Evolutionary conservation across 176 grass and related monocot species (phyloP).

Genomic region (Oryza australiensis): DNA sequence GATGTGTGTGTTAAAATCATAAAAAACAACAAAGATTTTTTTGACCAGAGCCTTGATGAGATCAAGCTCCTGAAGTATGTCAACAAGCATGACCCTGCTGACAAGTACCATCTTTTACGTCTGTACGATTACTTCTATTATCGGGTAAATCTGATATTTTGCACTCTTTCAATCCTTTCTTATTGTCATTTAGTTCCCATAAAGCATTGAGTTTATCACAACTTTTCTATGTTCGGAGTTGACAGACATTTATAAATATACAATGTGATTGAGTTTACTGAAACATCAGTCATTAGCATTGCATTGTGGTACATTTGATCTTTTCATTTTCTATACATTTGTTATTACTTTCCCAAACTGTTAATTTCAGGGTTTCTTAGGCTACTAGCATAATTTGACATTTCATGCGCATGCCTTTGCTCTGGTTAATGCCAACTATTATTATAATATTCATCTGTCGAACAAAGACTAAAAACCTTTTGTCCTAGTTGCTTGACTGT

Average conservation of each 20-base stretch:
- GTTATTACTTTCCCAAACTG: neutral
- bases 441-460: neutral
- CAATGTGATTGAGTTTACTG: slow-evolving; percentile 9
- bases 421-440: slow-evolving; percentile 4
- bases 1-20: slow-evolving; percentile 99
- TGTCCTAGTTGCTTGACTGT: slow-evolving; percentile 10
- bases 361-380: neutral
- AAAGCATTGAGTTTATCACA: slow-evolving; percentile 6
- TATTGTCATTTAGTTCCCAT: slow-evolving; percentile 11
- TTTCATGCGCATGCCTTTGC: neutral
- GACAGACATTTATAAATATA: neutral
- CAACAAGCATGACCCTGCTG: slow-evolving; percentile 94
- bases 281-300: slow-evolving; percentile 8
- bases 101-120: slow-evolving; percentile 91
- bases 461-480: neutral
- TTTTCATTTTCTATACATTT: slow-evolving; percentile 6
- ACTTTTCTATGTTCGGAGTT: neutral
- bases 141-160: slow-evolving; percentile 63
- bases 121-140: slow-evolving; percentile 99
- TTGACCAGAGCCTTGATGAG: slow-evolving; percentile 98
- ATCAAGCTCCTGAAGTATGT: slow-evolving; percentile 99
- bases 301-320: neutral
- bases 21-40: slow-evolving; percentile 99
- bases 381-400: neutral
- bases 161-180: slow-evolving; percentile 1